Evolutionary conservation across 2,329 filamentous ascomycete species (phyloP).

Genomic region (Amphichorda felina): DNA sequence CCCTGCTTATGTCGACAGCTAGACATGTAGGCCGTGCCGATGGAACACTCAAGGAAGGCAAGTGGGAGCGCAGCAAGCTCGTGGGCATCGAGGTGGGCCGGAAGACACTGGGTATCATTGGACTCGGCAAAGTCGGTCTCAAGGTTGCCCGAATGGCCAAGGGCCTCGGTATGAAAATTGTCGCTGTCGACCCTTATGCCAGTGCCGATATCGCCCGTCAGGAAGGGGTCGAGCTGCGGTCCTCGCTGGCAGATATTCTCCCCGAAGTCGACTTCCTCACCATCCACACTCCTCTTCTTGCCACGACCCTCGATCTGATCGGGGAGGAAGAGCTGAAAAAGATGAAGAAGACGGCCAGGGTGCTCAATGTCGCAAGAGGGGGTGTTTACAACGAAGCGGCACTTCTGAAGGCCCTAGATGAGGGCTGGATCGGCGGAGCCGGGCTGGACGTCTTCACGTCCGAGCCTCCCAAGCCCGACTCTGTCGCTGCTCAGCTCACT

Average conservation of each 20-base stretch:
- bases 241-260: constrained; percentile 46
- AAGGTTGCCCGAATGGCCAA: constrained; percentile 71
- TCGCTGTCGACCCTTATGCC: constrained; percentile 69
- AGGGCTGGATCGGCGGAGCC: constrained; percentile 62
- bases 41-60: constrained; percentile 55
- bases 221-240: constrained; percentile 53
- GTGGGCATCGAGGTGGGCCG: constrained; percentile 69
- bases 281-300: constrained; percentile 69
- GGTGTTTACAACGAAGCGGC: constrained; percentile 72
- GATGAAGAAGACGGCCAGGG: constrained; percentile 64
- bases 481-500: constrained; percentile 50
- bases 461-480: constrained; percentile 49
- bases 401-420: constrained; percentile 56
- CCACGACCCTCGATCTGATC: constrained; percentile 65
- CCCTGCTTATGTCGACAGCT: constrained; percentile 61
- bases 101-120: constrained; percentile 66
- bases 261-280: constrained; percentile 64
- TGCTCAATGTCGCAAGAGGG: constrained; percentile 70
- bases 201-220: constrained; percentile 58
- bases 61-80: constrained; percentile 64
- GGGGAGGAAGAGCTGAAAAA: constrained; percentile 50
- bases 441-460: constrained; percentile 71
- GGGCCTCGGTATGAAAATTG: constrained; percentile 64
- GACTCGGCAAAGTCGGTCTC: constrained; percentile 72
- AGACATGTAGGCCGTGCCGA: constrained; percentile 62